Evolutionary conservation across 2,329 filamentous ascomycete genomes (phyloP).

Genomic region (Scedosporium aurantiacum): DNA sequence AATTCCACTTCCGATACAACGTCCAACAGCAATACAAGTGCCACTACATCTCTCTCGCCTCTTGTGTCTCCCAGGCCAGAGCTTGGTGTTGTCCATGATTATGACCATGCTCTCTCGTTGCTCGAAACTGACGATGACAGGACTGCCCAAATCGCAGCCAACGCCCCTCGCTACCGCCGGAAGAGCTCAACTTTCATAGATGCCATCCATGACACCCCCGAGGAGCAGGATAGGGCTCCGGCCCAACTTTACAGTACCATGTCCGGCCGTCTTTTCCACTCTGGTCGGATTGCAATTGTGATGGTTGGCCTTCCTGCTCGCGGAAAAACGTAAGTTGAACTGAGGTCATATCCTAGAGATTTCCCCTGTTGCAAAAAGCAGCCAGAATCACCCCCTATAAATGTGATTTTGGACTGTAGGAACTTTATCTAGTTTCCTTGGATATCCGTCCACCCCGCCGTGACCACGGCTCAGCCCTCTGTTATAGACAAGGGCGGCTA

Average conservation of each 20-base stretch:
- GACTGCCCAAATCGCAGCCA: conserved; percentile 85
- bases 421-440: no score
- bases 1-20: neutral
- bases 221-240: conserved; percentile 73
- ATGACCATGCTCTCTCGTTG: neutral
- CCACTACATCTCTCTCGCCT: neutral
- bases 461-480: no score
- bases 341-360: neutral
- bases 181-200: conserved; percentile 95
- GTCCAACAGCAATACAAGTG: neutral
- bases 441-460: no score
- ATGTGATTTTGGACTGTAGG: no score
- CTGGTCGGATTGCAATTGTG: conserved; percentile 90
- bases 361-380: neutral
- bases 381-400: neutral
- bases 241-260: conserved; percentile 98
- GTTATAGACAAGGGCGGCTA: neutral
- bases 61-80: neutral
- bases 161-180: conserved; percentile 78
- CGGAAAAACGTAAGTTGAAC: conserved; percentile 69
- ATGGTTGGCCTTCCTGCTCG: conserved; percentile 91
- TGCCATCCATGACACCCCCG: conserved; percentile 86
- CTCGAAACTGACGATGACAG: conserved; percentile 31
- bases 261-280: conserved; percentile 93
- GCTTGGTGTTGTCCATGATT: conserved; percentile 3